Conservation (phyloP, 176 grass and related monocot species). For the Paspalum notatum region DNA sequence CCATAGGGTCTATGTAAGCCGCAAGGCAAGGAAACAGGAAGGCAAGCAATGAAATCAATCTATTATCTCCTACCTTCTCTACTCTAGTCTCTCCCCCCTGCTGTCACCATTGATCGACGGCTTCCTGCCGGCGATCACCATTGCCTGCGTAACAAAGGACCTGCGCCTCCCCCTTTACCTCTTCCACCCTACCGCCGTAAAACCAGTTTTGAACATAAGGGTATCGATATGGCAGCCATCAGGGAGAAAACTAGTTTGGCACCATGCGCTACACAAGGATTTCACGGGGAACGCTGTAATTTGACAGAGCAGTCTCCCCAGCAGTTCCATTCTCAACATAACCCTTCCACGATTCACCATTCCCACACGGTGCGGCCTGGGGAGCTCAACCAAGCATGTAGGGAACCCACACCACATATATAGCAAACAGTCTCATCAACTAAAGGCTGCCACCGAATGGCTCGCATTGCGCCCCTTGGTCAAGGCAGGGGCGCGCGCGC, state of each 20-base stretch:
- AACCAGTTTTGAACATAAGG: slow-evolving; percentile 25
- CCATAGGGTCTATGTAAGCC: too few species aligned
- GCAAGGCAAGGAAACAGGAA: too few species aligned
- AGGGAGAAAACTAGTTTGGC: not conserved
- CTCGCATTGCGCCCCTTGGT: not conserved
- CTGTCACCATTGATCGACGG: too few species aligned
- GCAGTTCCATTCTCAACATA: not conserved
- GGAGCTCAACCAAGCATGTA: too few species aligned
- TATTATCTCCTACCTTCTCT: too few species aligned
- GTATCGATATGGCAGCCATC: not conserved
- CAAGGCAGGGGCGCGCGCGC: not conserved
- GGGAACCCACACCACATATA: not conserved
- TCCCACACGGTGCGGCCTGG: not conserved
- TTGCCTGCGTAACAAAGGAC: too few species aligned
- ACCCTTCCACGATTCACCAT: slow-evolving; percentile 1
- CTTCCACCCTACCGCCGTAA: too few species aligned
- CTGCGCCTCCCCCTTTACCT: too few species aligned
- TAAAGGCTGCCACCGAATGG: not conserved
- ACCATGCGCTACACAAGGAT: not conserved
- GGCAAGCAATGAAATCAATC: too few species aligned
- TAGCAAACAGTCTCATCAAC: not conserved
- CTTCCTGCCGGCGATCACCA: too few species aligned
- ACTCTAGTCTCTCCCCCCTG: too few species aligned
- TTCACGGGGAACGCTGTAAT: not conserved
- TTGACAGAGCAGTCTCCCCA: not conserved